Conservation (phyloP, 2,329 filamentous ascomycete genomes). For the Rutstroemia sp. region DNA sequence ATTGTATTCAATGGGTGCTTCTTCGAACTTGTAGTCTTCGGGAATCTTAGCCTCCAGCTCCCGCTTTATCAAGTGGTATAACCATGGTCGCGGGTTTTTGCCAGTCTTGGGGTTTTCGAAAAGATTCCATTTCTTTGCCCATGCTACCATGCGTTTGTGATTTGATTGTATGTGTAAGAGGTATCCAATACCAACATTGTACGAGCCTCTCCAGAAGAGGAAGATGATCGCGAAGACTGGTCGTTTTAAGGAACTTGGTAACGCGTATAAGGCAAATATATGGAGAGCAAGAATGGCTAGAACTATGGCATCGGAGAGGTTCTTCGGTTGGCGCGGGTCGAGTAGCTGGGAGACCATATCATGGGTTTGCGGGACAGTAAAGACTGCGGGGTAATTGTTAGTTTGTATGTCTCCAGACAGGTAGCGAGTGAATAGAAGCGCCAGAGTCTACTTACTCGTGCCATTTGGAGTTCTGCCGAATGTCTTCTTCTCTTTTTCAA, state of each 20-base stretch:
- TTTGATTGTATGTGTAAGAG: constrained; percentile 86
- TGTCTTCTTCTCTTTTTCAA: constrained; percentile 59
- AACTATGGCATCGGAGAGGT: constrained; percentile 77
- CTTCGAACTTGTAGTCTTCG: constrained; percentile 86
- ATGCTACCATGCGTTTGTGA: constrained; percentile 75
- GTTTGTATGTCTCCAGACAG: neutral
- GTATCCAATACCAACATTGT: constrained; percentile 91
- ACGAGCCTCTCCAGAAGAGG: constrained; percentile 84
- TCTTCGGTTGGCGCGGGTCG: constrained; percentile 91
- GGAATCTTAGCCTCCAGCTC: constrained; percentile 95
- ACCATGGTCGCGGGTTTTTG: constrained; percentile 70
- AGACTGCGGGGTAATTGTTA: constrained; percentile 51
- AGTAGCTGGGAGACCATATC: constrained; percentile 98
- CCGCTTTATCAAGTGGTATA: constrained; percentile 77
- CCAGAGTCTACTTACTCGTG: constrained; percentile 56
- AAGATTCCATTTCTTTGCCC: constrained; percentile 78
- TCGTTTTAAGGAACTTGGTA: constrained; percentile 63
- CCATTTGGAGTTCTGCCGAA: constrained; percentile 88
- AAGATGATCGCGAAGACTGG: constrained; percentile 79
- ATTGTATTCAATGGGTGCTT: constrained; percentile 95
- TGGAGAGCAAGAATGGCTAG: constrained; percentile 70
- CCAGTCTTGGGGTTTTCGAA: constrained; percentile 80
- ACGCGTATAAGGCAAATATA: constrained; percentile 63
- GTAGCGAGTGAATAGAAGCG: neutral
- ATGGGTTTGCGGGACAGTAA: constrained; percentile 90